Percentiles rank a stretch among this genome's conserved stretches.
Conservation (phyloP, 2,329 filamentous ascomycete species). For the Microcyclospora pomicola region DNA sequence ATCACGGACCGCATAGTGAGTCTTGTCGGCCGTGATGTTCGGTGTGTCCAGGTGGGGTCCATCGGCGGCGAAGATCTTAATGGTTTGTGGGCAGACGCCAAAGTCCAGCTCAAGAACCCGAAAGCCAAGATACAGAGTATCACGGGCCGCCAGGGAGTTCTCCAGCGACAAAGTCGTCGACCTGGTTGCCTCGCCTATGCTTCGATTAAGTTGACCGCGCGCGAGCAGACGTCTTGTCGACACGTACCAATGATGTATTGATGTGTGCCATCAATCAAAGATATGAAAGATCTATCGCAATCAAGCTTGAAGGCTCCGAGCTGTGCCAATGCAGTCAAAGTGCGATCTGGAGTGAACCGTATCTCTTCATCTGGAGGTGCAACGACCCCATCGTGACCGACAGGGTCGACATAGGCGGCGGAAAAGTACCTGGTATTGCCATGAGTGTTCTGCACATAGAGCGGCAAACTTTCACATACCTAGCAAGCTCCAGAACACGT, state of each 20-base stretch:
- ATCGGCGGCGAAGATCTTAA: slow-evolving; percentile 8
- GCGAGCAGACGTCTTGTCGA: slow-evolving; percentile 36
- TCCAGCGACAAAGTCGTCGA: slow-evolving; percentile 29
- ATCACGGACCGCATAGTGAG: slow-evolving; percentile 23
- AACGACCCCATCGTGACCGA: no score
- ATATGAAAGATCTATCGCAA: slow-evolving; percentile 22
- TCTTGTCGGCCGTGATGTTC: slow-evolving; percentile 15
- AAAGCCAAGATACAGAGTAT: slow-evolving; percentile 22
- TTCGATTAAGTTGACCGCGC: slow-evolving; percentile 35
- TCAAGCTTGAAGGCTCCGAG: slow-evolving; percentile 36
- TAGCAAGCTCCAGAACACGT: background rate
- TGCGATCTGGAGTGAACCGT: slow-evolving; percentile 25
- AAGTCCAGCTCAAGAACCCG: slow-evolving; percentile 13
- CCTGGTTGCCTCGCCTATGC: slow-evolving; percentile 40
- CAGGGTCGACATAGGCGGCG: no score
- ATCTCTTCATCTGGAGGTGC: background rate
- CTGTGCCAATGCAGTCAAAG: slow-evolving; percentile 35
- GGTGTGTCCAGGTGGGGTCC: slow-evolving; percentile 9
- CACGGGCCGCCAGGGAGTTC: slow-evolving; percentile 12
- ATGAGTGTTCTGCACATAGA: background rate
- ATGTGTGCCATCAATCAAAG: slow-evolving; percentile 21
- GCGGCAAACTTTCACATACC: background rate
- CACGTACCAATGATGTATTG: slow-evolving; percentile 26
- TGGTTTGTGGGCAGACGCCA: slow-evolving; percentile 20
- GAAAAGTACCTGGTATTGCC: slow-evolving; percentile 1